Percentiles rank a stretch among this genome's conserved stretches.
Conservation (phyloP, 768 basidiomycete genomes). For the Epithele typhae region DNA sequence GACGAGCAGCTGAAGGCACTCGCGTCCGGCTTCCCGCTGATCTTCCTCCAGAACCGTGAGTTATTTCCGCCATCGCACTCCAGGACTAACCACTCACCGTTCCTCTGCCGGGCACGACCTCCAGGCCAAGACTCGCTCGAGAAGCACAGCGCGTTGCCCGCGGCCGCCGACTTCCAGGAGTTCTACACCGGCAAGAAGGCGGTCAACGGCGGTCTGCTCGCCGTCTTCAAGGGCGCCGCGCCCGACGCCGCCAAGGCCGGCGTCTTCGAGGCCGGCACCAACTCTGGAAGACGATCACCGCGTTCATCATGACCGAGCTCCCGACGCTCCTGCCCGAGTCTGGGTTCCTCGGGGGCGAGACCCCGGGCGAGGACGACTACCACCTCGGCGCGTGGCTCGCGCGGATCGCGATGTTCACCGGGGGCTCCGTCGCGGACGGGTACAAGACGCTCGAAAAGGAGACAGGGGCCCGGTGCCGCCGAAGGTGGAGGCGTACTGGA, state of each 20-base stretch:
- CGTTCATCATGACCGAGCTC: constrained; percentile 37
- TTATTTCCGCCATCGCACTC: constrained; percentile 3
- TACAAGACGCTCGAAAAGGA: constrained; percentile 35
- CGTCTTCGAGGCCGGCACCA: constrained; percentile 36
- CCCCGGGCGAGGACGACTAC: constrained; percentile 51
- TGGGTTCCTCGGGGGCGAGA: constrained; percentile 44
- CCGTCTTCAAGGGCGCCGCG: constrained; percentile 37
- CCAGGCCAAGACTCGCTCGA: constrained; percentile 42
- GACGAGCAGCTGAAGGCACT: constrained; percentile 42
- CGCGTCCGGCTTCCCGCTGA: constrained; percentile 26
- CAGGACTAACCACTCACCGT: not conserved
- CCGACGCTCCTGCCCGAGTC: constrained; percentile 35
- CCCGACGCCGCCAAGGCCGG: constrained; percentile 29
- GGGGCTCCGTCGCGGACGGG: constrained; percentile 35
- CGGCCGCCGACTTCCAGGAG: constrained; percentile 32
- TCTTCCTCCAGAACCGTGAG: constrained; percentile 39
- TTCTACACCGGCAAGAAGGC: constrained; percentile 43
- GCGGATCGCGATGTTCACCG: constrained; percentile 36
- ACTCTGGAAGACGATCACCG: constrained; percentile 35
- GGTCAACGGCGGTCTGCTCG: constrained; percentile 36
- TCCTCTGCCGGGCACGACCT: not conserved
- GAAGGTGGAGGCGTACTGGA: constrained; percentile 39
- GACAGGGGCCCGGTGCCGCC: constrained; percentile 34
- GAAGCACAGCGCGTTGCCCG: constrained; percentile 30
- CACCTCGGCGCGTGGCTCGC: constrained; percentile 52